Percentiles rank a stretch among this genome's conserved stretches.
phyloP scores from a whole-genome alignment of 768 basidiomycete species.

The Xerocomellus intermedius region DNA sequence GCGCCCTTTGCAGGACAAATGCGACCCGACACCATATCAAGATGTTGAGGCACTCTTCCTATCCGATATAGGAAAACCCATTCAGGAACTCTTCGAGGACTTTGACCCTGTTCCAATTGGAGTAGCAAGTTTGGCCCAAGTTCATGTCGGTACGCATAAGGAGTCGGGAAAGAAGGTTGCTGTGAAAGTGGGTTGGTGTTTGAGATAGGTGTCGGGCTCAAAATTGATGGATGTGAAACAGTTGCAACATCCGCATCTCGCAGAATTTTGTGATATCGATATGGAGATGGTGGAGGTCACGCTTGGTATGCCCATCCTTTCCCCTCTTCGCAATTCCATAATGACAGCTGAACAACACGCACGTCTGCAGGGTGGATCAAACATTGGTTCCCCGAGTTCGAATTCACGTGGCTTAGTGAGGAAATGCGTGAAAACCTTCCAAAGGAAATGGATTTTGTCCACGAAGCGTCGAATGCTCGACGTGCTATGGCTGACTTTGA shows the following conservation, averaged over 20 bases:
- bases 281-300: constrained; percentile 81
- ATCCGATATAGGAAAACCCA: constrained; percentile 70
- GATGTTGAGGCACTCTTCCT: constrained; percentile 75
- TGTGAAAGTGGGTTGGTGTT: constrained; percentile 60
- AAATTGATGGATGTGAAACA: constrained; percentile 26
- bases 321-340: background rate
- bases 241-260: constrained; percentile 91
- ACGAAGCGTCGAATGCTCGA: constrained; percentile 86
- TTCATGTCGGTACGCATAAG: constrained; percentile 78
- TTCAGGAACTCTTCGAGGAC: constrained; percentile 76
- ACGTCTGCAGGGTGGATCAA: constrained; percentile 70
- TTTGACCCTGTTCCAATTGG: constrained; percentile 90
- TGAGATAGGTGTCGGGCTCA: background rate
- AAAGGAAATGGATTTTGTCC: constrained; percentile 91
- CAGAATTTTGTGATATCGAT: constrained; percentile 90
- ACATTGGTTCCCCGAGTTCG: constrained; percentile 92
- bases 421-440: constrained; percentile 94
- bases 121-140: constrained; percentile 94
- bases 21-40: constrained; percentile 82
- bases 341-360: background rate
- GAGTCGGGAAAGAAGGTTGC: constrained; percentile 76
- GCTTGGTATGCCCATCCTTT: constrained; percentile 44
- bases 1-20: constrained; percentile 83
- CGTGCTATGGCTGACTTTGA: constrained; percentile 69
- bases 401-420: constrained; percentile 89